Conservation (phyloP, 352 stramenopile genomes). For the Pythium periplocum region DNA sequence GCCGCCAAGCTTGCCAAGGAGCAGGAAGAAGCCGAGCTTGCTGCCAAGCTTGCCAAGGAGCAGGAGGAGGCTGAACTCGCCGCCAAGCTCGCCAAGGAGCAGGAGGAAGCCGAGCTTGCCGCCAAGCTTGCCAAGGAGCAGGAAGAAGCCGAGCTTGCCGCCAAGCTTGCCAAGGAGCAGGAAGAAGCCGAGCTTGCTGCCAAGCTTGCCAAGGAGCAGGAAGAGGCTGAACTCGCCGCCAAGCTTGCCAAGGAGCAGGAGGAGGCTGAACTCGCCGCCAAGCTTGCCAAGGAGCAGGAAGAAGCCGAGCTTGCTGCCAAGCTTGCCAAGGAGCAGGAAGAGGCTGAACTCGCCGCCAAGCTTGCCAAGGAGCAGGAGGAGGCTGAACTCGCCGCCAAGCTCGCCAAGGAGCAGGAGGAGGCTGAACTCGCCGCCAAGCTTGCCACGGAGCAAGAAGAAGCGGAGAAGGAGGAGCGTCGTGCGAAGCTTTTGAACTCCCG, state of each 20-base stretch:
- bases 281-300: slow-evolving; percentile 3
- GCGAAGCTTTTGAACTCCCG: too few relatives aligned
- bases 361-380: slow-evolving; percentile 1
- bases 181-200: slow-evolving; percentile 1
- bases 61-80: too few relatives aligned
- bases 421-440: neutral
- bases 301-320: slow-evolving; percentile 1
- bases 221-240: neutral
- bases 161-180: neutral
- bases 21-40: too few relatives aligned
- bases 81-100: too few relatives aligned
- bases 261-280: slow-evolving; percentile 2
- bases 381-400: slow-evolving; percentile 3
- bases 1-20: too few relatives aligned
- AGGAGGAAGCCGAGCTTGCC: neutral
- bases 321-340: neutral
- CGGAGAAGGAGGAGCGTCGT: neutral
- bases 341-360: neutral
- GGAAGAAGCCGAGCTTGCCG: neutral
- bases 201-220: slow-evolving; percentile 4
- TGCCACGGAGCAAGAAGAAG: slow-evolving; percentile 1
- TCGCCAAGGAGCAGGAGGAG: neutral
- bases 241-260: slow-evolving; percentile 2
- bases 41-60: too few relatives aligned
- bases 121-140: neutral